These are phyloP conservation scores for Fusarium acutatum DNA, from an alignment of 2,329 filamentous ascomycete species.

Conservation along the genomic window DNA sequence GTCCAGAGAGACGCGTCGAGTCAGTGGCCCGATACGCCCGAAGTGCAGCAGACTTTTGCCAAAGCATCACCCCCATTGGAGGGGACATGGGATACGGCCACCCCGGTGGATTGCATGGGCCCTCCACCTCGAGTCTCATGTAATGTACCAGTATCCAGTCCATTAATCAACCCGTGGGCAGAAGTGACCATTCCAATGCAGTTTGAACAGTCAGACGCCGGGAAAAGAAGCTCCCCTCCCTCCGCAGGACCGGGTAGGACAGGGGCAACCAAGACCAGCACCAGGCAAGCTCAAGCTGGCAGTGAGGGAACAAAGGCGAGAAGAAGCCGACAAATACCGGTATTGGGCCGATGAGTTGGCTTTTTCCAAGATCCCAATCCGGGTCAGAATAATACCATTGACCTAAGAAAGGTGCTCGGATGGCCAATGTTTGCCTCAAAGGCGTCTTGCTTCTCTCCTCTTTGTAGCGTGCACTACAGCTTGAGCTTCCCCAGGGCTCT, in stretches of 20 bases:
- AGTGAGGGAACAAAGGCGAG: conserved; percentile 7
- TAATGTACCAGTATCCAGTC: conserved; percentile 27
- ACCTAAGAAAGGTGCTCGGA: conserved; percentile 1
- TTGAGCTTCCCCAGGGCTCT: conserved; percentile 13
- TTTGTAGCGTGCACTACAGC: background rate
- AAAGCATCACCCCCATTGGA: conserved; percentile 40
- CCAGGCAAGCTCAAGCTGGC: background rate
- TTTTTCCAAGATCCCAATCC: conserved; percentile 34
- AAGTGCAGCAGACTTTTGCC: conserved; percentile 42
- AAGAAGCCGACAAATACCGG: conserved; percentile 20
- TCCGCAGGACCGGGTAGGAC: conserved; percentile 30
- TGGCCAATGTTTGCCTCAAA: conserved; percentile 19
- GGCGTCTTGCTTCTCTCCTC: conserved; percentile 12
- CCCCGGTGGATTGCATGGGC: conserved; percentile 39
- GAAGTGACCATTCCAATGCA: conserved; percentile 18
- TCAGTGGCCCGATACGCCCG: conserved; percentile 37
- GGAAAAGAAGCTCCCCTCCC: conserved; percentile 23
- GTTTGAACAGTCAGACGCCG: conserved; percentile 3
- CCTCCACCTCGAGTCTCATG: conserved; percentile 38
- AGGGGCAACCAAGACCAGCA: conserved; percentile 13
- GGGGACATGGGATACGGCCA: conserved; percentile 33
- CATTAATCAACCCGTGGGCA: conserved; percentile 30
- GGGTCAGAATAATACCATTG: conserved; percentile 13
- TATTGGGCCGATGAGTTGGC: conserved; percentile 20
- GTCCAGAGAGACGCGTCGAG: conserved; percentile 23